A percentile compares a stretch with the other conserved stretches of the same genome.
Conservation (phyloP, 2,329 filamentous ascomycete genomes). For the Epichloe uncinata region DNA sequence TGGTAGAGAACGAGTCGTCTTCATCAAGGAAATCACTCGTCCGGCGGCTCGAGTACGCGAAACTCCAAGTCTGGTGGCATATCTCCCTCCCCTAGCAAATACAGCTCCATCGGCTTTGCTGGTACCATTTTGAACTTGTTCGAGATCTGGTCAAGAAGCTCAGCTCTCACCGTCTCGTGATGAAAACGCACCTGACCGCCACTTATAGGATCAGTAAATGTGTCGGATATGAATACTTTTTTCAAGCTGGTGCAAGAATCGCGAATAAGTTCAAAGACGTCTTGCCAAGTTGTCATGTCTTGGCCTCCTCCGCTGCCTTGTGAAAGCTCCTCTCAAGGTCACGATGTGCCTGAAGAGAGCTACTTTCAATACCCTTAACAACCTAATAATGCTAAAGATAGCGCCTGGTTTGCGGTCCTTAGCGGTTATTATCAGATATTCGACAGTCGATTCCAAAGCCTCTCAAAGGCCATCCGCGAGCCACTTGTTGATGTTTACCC, state of each 20-base stretch:
- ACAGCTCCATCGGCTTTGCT: neutral
- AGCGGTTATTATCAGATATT: too few relatives aligned
- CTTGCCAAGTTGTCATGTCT: neutral
- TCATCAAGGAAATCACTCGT: neutral
- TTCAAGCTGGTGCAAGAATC: neutral
- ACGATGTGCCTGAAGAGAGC: too few relatives aligned
- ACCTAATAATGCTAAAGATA: too few relatives aligned
- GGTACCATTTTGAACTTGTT: neutral
- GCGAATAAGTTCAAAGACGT: neutral
- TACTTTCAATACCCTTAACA: too few relatives aligned
- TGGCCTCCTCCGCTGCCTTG: neutral
- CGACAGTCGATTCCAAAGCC: too few relatives aligned
- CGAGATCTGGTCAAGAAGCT: neutral
- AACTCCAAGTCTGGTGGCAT: neutral
- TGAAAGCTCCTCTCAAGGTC: too few relatives aligned
- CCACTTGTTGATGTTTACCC: too few relatives aligned
- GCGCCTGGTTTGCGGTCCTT: too few relatives aligned
- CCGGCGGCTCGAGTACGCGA: neutral
- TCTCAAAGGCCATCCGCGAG: too few relatives aligned
- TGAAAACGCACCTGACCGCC: neutral
- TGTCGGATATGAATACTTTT: neutral
- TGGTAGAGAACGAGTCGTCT: neutral
- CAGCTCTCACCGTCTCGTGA: neutral
- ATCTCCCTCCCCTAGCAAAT: neutral
- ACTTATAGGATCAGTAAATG: neutral